Evolutionary conservation across 2,329 filamentous ascomycete species (phyloP).

Genomic region (Nothomitra cinnamomea): DNA sequence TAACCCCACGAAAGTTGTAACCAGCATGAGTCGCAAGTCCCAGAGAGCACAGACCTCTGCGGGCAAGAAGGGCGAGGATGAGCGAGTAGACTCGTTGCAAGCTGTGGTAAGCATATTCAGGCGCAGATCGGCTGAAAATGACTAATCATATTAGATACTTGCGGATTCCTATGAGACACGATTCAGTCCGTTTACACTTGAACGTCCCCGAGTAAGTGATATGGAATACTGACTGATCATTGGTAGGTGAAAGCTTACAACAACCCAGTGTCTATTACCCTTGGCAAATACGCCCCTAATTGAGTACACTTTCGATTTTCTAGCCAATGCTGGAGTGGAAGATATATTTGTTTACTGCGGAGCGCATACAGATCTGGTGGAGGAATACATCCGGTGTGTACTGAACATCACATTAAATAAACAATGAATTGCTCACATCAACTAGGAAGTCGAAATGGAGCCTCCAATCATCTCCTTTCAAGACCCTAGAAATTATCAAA

Average conservation of each 20-base stretch:
- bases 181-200: conserved; percentile 77
- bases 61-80: conserved; percentile 31
- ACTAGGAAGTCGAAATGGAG: conserved; percentile 53
- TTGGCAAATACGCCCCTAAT: conserved; percentile 88
- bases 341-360: conserved; percentile 88
- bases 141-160: conserved; percentile 43
- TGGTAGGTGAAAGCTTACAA: conserved; percentile 4
- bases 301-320: conserved; percentile 93
- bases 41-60: conserved; percentile 21
- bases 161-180: conserved; percentile 89
- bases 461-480: conserved; percentile 60
- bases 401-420: background rate
- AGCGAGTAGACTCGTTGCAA: conserved; percentile 44
- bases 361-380: conserved; percentile 70
- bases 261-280: conserved; percentile 64
- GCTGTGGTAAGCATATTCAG: conserved; percentile 34
- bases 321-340: conserved; percentile 87
- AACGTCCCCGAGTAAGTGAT: conserved; percentile 61
- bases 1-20: no score
- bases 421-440: background rate
- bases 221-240: conserved; percentile 8
- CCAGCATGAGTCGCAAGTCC: conserved; percentile 29
- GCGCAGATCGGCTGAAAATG: background rate
- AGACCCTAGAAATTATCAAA: conserved; percentile 65
- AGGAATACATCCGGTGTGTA: conserved; percentile 57